Conservation (phyloP, 495 filamentous ascomycete genomes). For the Penicillium herquei region DNA sequence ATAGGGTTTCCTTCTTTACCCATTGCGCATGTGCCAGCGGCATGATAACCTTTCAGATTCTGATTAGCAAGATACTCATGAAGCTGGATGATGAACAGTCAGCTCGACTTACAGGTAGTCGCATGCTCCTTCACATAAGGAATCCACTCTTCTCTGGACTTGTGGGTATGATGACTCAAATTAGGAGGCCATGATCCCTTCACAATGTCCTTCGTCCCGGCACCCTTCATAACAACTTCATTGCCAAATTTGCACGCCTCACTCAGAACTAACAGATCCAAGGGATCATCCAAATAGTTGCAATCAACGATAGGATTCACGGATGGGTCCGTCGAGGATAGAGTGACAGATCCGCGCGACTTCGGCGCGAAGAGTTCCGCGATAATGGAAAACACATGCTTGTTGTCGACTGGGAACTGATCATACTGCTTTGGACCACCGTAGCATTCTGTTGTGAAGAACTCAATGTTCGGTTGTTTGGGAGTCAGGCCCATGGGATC, state of each 20-base stretch:
- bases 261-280: slow-evolving; percentile 47
- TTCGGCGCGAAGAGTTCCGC: slow-evolving; percentile 41
- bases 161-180: slow-evolving; percentile 45
- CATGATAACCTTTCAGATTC: slow-evolving; percentile 43
- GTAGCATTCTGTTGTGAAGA: slow-evolving; percentile 53
- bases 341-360: slow-evolving; percentile 40
- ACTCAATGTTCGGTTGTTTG: slow-evolving; percentile 50
- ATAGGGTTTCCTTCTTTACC: slow-evolving; percentile 42
- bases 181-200: slow-evolving; percentile 53
- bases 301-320: slow-evolving; percentile 50
- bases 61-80: slow-evolving; percentile 4
- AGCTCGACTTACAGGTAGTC: slow-evolving; percentile 46
- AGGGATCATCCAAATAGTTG: slow-evolving; percentile 46
- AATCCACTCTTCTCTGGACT: slow-evolving; percentile 47
- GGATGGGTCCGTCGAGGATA: slow-evolving; percentile 33
- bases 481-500: slow-evolving; percentile 52
- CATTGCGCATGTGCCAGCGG: slow-evolving; percentile 54
- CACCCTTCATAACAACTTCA: slow-evolving; percentile 52
- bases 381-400: slow-evolving; percentile 43
- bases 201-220: slow-evolving; percentile 54
- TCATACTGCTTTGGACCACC: slow-evolving; percentile 51
- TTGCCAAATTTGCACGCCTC: slow-evolving; percentile 53
- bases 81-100: not conserved
- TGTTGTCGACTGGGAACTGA: slow-evolving; percentile 40
- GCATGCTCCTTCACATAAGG: slow-evolving; percentile 50